A percentile compares a stretch with the other conserved stretches of the same genome.
phyloP scores from a whole-genome alignment of 345 rosid genomes.

The Eucalyptus curtisii region DNA sequence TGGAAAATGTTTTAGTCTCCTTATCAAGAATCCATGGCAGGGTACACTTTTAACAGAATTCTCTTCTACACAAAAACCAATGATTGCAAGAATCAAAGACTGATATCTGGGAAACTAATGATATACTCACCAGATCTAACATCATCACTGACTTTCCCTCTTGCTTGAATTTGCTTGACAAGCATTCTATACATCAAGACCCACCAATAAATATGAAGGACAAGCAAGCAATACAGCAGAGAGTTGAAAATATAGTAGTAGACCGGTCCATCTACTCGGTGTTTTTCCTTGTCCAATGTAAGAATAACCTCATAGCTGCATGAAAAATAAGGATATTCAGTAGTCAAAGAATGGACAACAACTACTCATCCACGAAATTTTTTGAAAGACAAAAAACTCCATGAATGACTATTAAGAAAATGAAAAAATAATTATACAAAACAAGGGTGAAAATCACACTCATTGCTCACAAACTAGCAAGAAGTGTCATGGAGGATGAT shows the following conservation, averaged over 20 bases:
- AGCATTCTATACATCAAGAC: conserved; percentile 71
- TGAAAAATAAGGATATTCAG: neutral
- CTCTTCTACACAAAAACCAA: neutral
- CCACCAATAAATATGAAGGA: conserved; percentile 95
- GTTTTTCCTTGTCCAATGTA: conserved; percentile 56
- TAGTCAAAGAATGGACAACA: neutral
- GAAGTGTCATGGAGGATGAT: neutral
- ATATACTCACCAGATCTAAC: conserved; percentile 68
- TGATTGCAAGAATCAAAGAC: neutral
- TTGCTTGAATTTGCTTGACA: conserved; percentile 61
- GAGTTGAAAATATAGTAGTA: conserved; percentile 75
- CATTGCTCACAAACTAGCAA: neutral
- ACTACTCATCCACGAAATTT: neutral
- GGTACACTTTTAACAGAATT: neutral
- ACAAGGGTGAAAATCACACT: neutral
- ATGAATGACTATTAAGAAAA: neutral
- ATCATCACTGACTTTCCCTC: conserved; percentile 75
- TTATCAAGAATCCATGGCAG: neutral
- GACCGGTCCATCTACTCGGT: conserved; percentile 42
- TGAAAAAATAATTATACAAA: neutral
- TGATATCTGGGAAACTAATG: neutral
- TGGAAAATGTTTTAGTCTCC: neutral
- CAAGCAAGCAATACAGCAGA: conserved; percentile 57
- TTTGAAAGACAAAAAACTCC: neutral
- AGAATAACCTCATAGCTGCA: conserved; percentile 73